Evolutionary conservation across 441 rosid species (phyloP).

Genomic region (Populus trichocarpa): DNA sequence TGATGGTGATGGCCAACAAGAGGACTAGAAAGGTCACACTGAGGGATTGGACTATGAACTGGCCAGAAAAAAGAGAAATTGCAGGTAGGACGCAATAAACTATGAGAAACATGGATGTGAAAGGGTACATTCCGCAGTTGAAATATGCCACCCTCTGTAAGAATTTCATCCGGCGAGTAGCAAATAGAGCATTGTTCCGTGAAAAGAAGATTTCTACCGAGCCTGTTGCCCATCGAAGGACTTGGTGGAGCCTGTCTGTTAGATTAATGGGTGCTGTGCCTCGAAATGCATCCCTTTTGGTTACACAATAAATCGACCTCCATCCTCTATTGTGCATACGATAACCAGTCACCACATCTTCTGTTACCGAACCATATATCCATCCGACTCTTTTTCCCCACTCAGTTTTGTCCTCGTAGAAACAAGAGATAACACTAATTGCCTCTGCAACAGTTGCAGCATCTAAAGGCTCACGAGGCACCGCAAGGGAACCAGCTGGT

Average conservation of each 20-base stretch:
- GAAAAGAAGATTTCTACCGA: constrained; percentile 82
- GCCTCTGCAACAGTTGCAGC: constrained; percentile 87
- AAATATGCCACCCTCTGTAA: constrained; percentile 66
- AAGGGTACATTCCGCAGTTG: constrained; percentile 72
- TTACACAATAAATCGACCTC: constrained; percentile 66
- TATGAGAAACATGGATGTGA: constrained; percentile 67
- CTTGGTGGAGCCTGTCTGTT: constrained; percentile 73
- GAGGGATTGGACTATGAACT: constrained; percentile 64
- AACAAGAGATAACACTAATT: constrained; percentile 81
- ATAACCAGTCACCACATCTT: constrained; percentile 76
- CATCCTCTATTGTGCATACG: constrained; percentile 79
- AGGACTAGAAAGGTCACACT: constrained; percentile 46
- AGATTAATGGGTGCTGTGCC: constrained; percentile 74
- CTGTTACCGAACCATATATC: constrained; percentile 74
- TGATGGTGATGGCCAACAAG: constrained; percentile 53
- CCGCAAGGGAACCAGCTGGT: constrained; percentile 76
- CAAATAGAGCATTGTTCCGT: constrained; percentile 63
- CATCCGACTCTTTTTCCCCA: constrained; percentile 78
- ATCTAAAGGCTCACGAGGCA: constrained; percentile 72
- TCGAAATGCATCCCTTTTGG: constrained; percentile 66
- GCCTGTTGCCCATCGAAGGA: constrained; percentile 82
- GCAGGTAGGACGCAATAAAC: constrained; percentile 72
- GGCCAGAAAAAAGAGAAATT: constrained; percentile 58
- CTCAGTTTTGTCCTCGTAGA: constrained; percentile 73
- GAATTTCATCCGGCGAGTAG: constrained; percentile 55